Evolutionary conservation across 805 yeast species (phyloP).

Genomic region (Teunomyces atbi): DNA sequence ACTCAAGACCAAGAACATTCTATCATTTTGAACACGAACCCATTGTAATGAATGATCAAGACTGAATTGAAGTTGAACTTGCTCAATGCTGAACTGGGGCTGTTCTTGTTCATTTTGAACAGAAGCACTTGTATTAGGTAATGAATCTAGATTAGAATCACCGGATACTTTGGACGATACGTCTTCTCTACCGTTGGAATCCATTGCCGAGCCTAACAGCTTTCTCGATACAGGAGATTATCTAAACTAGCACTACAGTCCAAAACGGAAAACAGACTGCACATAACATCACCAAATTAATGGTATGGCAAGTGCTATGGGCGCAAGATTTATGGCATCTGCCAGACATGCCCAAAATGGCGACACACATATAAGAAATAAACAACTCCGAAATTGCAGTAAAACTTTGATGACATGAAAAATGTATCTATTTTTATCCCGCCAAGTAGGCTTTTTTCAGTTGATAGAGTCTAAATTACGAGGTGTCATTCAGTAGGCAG

Average conservation of each 20-base stretch:
- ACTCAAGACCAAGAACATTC: conserved; percentile 31
- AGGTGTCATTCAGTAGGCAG: conserved; percentile 3
- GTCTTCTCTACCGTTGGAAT: conserved; percentile 4
- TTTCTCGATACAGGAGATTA: too few relatives aligned
- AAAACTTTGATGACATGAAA: too few relatives aligned
- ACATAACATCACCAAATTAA: too few relatives aligned
- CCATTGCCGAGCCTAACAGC: neutral
- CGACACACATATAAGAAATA: too few relatives aligned
- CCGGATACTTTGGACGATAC: neutral
- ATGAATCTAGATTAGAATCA: neutral
- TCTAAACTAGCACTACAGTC: too few relatives aligned
- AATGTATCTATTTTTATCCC: too few relatives aligned
- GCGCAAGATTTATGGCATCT: too few relatives aligned
- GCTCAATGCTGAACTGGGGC: conserved; percentile 32
- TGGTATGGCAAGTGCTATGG: too few relatives aligned
- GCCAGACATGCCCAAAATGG: too few relatives aligned
- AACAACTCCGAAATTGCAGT: too few relatives aligned
- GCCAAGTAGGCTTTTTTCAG: too few relatives aligned
- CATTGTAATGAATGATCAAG: conserved; percentile 22
- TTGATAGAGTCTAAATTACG: neutral
- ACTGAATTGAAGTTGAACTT: conserved; percentile 40
- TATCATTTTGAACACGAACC: conserved; percentile 31
- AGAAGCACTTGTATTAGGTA: neutral
- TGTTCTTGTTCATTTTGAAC: conserved; percentile 9
- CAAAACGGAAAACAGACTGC: too few relatives aligned